Base-by-base conservation (phyloP, 2,329 filamentous ascomycete genomes). In the Basipetospora sp. region DNA sequence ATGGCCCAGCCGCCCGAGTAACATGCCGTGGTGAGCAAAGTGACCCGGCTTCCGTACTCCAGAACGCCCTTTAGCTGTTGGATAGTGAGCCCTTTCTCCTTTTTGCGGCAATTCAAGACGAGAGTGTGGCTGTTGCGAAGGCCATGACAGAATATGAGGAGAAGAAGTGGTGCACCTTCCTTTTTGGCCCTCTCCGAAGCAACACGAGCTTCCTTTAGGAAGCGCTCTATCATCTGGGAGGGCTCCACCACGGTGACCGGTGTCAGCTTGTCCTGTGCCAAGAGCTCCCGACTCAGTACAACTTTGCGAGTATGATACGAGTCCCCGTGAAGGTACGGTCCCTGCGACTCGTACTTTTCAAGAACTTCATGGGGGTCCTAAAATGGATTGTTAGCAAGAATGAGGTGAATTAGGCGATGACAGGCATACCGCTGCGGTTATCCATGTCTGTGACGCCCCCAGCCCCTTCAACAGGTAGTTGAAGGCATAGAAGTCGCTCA, bases 21-120 rank as follows among this genome's bases (percentile, higher is more conserved):
- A 26, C 40, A 42, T 17, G 40, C 35, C 11, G 40, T 38, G 16
- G 31, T 38, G 11, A 42, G 20, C 17, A 42, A 20, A 5, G 40
- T 42, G 9, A 42, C 36, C 4, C 31, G 35, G 17, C 35, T 31
- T 8, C 35, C 35, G 19, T 31, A 35, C 15, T 42, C 40, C 5
- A 42, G 34, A 8, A 31, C 35, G 3, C 32, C 40, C 20, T 35
- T 34, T 10, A 42, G 17, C 8, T 31, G 18, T n/a, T 17, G n/a
- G 3, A 31, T 6, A 9, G 9, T 31, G 8, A 31, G 16, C 11
- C 29, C 16, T 14, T 31, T 14, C 11, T 14, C 16, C 29, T 31
- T 31, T 14, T 4, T 10, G 16, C n/a, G 29, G n/a, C 29, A 9
- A 31, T 9, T 9, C 8, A 15, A n/a, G n/a, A n/a, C n/a, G 16